These are phyloP conservation scores for Phytopythium kandeliae DNA, from an alignment of 352 stramenopile species.

Conservation along the genomic window DNA sequence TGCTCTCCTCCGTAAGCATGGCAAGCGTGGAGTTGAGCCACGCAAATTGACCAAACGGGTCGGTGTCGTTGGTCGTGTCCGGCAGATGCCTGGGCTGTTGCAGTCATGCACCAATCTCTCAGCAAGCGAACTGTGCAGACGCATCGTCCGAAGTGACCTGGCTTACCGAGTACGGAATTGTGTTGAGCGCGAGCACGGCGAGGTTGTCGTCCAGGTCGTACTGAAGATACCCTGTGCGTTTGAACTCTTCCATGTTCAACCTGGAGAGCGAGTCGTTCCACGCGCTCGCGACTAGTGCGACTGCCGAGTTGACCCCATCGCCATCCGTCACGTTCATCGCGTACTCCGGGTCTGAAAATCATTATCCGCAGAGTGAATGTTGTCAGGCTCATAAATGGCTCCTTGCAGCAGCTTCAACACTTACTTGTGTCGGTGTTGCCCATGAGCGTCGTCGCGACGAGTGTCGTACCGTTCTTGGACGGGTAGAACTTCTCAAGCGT, in stretches of 20 bases:
- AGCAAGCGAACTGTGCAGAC: not conserved
- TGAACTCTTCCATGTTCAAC: slow-evolving; percentile 47
- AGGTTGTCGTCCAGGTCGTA: slow-evolving; percentile 60
- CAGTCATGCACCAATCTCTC: not conserved
- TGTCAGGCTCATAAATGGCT: too few species aligned
- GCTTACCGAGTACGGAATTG: slow-evolving; percentile 63
- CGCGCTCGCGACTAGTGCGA: slow-evolving; percentile 38
- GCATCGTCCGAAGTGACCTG: not conserved
- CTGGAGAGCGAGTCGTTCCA: slow-evolving; percentile 44
- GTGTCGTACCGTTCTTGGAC: slow-evolving; percentile 16
- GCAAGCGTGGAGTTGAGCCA: slow-evolving; percentile 78
- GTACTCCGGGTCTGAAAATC: slow-evolving; percentile 44
- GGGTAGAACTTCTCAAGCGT: slow-evolving; percentile 61
- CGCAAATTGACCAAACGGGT: slow-evolving; percentile 88
- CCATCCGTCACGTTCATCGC: slow-evolving; percentile 66
- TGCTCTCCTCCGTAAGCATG: slow-evolving; percentile 24
- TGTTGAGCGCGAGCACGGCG: slow-evolving; percentile 68
- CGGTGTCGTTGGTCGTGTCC: slow-evolving; percentile 42
- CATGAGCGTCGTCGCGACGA: slow-evolving; percentile 52
- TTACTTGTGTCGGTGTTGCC: slow-evolving; percentile 61
- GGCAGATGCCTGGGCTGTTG: slow-evolving; percentile 52
- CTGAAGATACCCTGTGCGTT: slow-evolving; percentile 41
- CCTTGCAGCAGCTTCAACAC: not conserved
- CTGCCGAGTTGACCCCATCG: slow-evolving; percentile 35
- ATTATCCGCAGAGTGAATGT: too few species aligned